A percentile compares a stretch with the other conserved stretches of the same genome.
These are phyloP conservation scores for Corniculantispora saksenae DNA, from an alignment of 2,329 filamentous ascomycete genomes.

Conservation along the genomic window DNA sequence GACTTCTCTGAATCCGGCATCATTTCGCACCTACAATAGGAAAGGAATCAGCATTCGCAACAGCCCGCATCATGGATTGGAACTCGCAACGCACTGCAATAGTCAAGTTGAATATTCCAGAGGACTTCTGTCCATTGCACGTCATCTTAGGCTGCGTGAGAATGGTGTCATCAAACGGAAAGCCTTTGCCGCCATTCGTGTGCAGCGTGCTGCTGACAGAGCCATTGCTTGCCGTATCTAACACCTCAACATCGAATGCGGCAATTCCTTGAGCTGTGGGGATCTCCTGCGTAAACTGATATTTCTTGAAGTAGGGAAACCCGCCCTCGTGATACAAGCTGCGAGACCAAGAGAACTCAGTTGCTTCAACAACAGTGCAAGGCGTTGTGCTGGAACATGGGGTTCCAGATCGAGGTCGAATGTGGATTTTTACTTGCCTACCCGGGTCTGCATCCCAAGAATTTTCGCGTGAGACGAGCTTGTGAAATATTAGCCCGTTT, in stretches of 20 bases:
- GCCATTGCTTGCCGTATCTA: constrained; percentile 19
- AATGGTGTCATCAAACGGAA: constrained; percentile 20
- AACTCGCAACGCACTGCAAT: background rate
- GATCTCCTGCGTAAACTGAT: constrained; percentile 14
- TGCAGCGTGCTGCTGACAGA: constrained; percentile 14
- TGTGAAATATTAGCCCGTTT: background rate
- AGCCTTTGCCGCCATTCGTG: constrained; percentile 19
- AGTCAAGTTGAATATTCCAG: constrained; percentile 6
- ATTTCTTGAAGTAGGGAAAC: constrained; percentile 18
- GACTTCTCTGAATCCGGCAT: background rate
- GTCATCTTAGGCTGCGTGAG: constrained; percentile 13
- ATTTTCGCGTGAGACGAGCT: constrained; percentile 11
- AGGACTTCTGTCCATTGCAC: constrained; percentile 1
- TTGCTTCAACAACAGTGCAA: constrained; percentile 8
- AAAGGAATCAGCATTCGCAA: background rate
- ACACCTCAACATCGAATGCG: constrained; percentile 20
- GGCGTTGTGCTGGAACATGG: constrained; percentile 1
- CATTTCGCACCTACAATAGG: background rate
- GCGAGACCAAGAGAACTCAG: constrained; percentile 6
- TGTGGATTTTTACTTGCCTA: constrained; percentile 19
- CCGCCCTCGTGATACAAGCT: constrained; percentile 11
- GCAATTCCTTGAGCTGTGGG: constrained; percentile 16
- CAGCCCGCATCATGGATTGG: background rate
- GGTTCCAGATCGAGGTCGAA: constrained; percentile 19
- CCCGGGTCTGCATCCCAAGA: constrained; percentile 15